Conservation (phyloP, 257 asterid genomes). For the Nicotiana sylvestris region DNA sequence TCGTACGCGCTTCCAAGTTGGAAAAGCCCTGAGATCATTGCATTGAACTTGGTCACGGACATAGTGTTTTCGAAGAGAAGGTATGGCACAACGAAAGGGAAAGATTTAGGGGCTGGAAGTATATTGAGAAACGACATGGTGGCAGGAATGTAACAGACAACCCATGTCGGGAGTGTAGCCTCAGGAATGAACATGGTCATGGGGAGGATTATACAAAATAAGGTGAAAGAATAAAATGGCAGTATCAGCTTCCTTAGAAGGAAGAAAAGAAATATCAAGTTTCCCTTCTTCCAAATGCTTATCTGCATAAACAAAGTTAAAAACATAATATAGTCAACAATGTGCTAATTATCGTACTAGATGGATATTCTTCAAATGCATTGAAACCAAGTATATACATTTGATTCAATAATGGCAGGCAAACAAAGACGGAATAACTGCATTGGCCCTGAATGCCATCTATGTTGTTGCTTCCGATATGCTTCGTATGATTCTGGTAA, state of each 20-base stretch:
- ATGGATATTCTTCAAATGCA: neutral
- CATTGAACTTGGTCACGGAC: slow-evolving; percentile 95
- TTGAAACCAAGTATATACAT: slow-evolving; percentile 33
- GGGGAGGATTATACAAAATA: slow-evolving; percentile 86
- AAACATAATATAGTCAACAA: neutral
- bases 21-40: slow-evolving; percentile 90
- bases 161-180: slow-evolving; percentile 89
- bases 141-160: slow-evolving; percentile 78
- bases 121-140: slow-evolving; percentile 74
- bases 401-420: slow-evolving; percentile 66
- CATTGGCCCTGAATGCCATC: slow-evolving; percentile 99
- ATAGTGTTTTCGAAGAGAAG: slow-evolving; percentile 85
- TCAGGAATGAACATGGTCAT: slow-evolving; percentile 94
- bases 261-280: slow-evolving; percentile 67
- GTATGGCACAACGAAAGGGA: slow-evolving; percentile 90
- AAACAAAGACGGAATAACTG: slow-evolving; percentile 91
- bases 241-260: slow-evolving; percentile 69
- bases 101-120: slow-evolving; percentile 83
- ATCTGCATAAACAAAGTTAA: slow-evolving; percentile 29
- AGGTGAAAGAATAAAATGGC: slow-evolving; percentile 90
- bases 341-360: neutral
- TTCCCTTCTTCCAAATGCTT: slow-evolving; percentile 44
- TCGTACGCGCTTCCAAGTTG: slow-evolving; percentile 90
- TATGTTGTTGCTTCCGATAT: slow-evolving; percentile 84
- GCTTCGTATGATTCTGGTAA: slow-evolving; percentile 96